phyloP scores from a whole-genome alignment of 2,329 filamentous ascomycete species.

The Fragosphaeria purpurea region DNA sequence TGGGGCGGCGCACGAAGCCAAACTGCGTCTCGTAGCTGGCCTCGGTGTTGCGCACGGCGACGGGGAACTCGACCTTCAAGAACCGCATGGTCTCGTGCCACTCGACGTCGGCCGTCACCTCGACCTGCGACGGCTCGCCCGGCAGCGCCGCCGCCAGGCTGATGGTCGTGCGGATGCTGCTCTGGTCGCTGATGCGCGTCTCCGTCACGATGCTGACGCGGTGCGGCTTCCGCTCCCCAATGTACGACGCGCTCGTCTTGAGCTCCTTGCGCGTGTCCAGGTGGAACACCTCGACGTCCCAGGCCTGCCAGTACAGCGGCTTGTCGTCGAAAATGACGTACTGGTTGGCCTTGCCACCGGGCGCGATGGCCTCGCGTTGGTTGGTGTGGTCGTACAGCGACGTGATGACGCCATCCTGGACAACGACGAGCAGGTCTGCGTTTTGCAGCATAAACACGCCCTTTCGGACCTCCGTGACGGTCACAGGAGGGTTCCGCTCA shows the following conservation, averaged over 20 bases:
- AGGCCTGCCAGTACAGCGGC: conserved; percentile 92
- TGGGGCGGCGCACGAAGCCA: conserved; percentile 78
- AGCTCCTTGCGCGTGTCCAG: conserved; percentile 77
- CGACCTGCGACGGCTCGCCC: conserved; percentile 58
- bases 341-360: conserved; percentile 72
- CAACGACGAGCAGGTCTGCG: conserved; percentile 59
- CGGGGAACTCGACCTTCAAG: conserved; percentile 96
- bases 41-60: conserved; percentile 81
- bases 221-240: conserved; percentile 62
- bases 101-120: conserved; percentile 78
- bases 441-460: conserved; percentile 74
- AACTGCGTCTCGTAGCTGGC: conserved; percentile 94
- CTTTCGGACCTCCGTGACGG: conserved; percentile 37
- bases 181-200: conserved; percentile 78
- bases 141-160: conserved; percentile 61
- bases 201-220: conserved; percentile 74
- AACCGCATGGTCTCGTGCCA: conserved; percentile 98
- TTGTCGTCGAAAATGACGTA: conserved; percentile 96
- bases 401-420: conserved; percentile 67
- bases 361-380: conserved; percentile 67
- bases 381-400: conserved; percentile 69
- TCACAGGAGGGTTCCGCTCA: conserved; percentile 34
- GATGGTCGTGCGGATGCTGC: conserved; percentile 78
- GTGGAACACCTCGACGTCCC: conserved; percentile 97
- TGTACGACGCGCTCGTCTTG: conserved; percentile 53